phyloP scores from a whole-genome alignment of 1,284 basidiomycete genomes.

The Microbotryomycetes sp. region DNA sequence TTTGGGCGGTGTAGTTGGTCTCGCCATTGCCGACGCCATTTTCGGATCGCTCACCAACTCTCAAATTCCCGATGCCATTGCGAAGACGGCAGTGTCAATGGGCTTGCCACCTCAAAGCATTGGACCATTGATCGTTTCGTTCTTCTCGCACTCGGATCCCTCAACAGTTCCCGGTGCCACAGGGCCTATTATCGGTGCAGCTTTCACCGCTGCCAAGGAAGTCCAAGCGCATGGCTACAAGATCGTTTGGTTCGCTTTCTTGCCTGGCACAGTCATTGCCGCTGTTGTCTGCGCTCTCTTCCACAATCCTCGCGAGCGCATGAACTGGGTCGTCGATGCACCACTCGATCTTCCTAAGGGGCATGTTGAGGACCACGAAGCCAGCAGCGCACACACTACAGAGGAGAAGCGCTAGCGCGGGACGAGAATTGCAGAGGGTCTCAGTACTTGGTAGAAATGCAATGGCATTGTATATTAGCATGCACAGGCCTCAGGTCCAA shows the following conservation, averaged over 20 bases:
- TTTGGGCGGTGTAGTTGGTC: slow-evolving; percentile 14
- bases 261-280: slow-evolving; percentile 14
- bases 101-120: slow-evolving; percentile 6
- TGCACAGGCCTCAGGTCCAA: no score
- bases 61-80: slow-evolving; percentile 6
- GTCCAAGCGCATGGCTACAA: slow-evolving; percentile 15
- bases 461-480: no score
- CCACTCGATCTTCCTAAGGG: neutral
- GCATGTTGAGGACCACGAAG: neutral
- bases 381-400: neutral
- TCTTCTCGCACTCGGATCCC: slow-evolving; percentile 2
- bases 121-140: neutral
- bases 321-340: slow-evolving; percentile 18
- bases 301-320: slow-evolving; percentile 14
- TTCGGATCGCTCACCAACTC: slow-evolving; percentile 7
- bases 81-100: slow-evolving; percentile 1
- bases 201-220: slow-evolving; percentile 1
- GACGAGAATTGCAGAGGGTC: no score
- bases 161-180: slow-evolving; percentile 11
- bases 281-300: slow-evolving; percentile 13
- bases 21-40: slow-evolving; percentile 13
- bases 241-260: slow-evolving; percentile 18
- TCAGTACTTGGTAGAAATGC: no score
- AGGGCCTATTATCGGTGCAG: slow-evolving; percentile 5
- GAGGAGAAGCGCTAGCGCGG: no score